Percentiles rank a stretch among this genome's conserved stretches.
These are phyloP conservation scores for Poronia punctata DNA, from an alignment of 495 filamentous ascomycete genomes.

Conservation along the genomic window DNA sequence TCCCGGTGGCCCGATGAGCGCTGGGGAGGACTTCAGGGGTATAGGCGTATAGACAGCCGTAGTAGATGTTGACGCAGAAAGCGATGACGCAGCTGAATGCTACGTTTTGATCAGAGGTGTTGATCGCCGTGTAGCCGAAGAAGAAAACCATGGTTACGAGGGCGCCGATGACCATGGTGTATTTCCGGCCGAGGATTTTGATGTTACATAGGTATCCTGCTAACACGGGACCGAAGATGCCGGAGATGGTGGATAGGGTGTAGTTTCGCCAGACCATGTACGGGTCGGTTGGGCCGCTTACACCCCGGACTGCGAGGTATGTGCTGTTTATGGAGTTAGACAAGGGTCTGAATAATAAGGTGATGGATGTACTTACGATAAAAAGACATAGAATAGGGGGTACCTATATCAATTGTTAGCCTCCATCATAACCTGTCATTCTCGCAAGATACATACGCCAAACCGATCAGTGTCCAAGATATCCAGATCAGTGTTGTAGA, in stretches of 20 bases:
- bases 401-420: constrained; percentile 32
- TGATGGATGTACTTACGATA: constrained; percentile 33
- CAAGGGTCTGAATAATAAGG: constrained; percentile 17
- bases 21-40: constrained; percentile 56
- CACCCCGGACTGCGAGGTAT: constrained; percentile 35
- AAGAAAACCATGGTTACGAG: constrained; percentile 58
- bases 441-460: constrained; percentile 33
- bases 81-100: constrained; percentile 60
- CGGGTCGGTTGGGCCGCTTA: constrained; percentile 27
- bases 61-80: constrained; percentile 65
- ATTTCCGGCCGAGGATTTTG: constrained; percentile 49
- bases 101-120: constrained; percentile 51
- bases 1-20: constrained; percentile 63
- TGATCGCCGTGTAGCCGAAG: constrained; percentile 61
- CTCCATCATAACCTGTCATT: neutral
- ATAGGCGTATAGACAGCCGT: constrained; percentile 63
- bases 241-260: constrained; percentile 55
- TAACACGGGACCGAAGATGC: constrained; percentile 58
- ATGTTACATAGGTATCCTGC: constrained; percentile 58
- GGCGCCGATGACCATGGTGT: constrained; percentile 61
- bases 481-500: constrained; percentile 61
- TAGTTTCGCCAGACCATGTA: constrained; percentile 68
- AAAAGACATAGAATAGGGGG: constrained; percentile 63
- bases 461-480: constrained; percentile 62
- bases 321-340: constrained; percentile 25